These are phyloP conservation scores for Coemansia sp. DNA, from an alignment of 192 early-diverging fungal species.

Conservation along the genomic window DNA sequence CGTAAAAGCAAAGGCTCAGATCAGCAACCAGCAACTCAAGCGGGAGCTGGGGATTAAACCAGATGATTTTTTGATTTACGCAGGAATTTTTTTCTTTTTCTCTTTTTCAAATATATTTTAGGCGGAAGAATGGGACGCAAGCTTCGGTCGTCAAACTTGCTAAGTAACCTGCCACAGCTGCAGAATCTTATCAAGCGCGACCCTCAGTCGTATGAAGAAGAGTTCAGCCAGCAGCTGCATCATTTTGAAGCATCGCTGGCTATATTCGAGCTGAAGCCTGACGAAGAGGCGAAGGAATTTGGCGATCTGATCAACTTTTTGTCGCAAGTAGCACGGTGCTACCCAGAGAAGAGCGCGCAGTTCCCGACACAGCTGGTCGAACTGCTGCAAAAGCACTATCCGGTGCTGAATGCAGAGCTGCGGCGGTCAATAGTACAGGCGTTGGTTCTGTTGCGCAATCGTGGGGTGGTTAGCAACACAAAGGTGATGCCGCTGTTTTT, in stretches of 20 bases:
- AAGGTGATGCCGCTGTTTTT: conserved; percentile 89
- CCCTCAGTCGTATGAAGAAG: conserved; percentile 85
- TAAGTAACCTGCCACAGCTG: conserved; percentile 86
- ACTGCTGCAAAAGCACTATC: conserved; percentile 76
- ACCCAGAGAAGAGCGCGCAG: conserved; percentile 71
- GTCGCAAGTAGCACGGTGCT: conserved; percentile 84
- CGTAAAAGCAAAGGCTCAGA: conserved; percentile 2
- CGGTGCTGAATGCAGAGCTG: conserved; percentile 77
- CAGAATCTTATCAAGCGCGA: conserved; percentile 99
- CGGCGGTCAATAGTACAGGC: conserved; percentile 87
- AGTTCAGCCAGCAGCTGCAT: conserved; percentile 90
- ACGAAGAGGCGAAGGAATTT: conserved; percentile 75
- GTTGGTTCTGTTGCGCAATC: conserved; percentile 84
- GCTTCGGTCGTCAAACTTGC: conserved; percentile 37
- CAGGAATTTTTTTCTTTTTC: conserved; percentile 3
- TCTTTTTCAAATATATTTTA: neutral
- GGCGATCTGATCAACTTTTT: conserved; percentile 89
- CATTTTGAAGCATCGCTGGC: conserved; percentile 86
- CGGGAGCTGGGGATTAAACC: no score
- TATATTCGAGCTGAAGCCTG: conserved; percentile 88
- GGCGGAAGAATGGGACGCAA: conserved; percentile 33
- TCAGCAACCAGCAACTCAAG: neutral
- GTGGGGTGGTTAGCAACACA: conserved; percentile 66
- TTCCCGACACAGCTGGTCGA: conserved; percentile 86
- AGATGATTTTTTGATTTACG: neutral